These are phyloP conservation scores for Rosa rugosa DNA, from an alignment of 306 rosid genomes.

Conservation along the genomic window DNA sequence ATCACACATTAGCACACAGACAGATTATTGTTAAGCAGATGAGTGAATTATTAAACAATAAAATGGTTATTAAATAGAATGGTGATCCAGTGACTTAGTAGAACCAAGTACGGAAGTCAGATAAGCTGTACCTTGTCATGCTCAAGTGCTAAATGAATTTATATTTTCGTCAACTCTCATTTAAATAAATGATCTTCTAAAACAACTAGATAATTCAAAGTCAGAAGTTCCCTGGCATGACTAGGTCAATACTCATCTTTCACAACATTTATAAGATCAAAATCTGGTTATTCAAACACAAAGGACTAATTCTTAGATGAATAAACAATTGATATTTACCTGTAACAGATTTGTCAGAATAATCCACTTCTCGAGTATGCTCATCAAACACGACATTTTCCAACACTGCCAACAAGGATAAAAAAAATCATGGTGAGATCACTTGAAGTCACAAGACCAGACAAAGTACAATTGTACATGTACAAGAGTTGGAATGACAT, in stretches of 20 bases:
- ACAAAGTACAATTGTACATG: neutral
- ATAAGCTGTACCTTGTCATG: neutral
- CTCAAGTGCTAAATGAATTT: neutral
- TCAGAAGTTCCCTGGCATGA: neutral
- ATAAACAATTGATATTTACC: constrained; percentile 36
- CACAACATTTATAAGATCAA: neutral
- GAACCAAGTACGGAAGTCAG: neutral
- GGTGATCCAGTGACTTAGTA: neutral
- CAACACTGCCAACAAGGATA: constrained; percentile 45
- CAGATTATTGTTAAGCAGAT: neutral
- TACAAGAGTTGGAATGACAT: neutral
- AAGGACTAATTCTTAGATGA: neutral
- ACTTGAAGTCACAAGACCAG: neutral
- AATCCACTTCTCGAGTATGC: constrained; percentile 77
- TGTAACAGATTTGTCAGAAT: constrained; percentile 78
- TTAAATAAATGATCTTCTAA: neutral
- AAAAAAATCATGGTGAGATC: neutral
- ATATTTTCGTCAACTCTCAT: neutral
- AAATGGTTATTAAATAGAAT: neutral
- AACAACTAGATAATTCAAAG: neutral
- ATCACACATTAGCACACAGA: neutral
- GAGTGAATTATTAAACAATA: neutral
- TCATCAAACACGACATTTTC: constrained; percentile 92
- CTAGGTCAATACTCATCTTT: neutral
- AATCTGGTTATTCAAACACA: neutral